These are phyloP conservation scores for Barbarea vulgaris DNA, from an alignment of 345 rosid genomes.

Conservation along the genomic window DNA sequence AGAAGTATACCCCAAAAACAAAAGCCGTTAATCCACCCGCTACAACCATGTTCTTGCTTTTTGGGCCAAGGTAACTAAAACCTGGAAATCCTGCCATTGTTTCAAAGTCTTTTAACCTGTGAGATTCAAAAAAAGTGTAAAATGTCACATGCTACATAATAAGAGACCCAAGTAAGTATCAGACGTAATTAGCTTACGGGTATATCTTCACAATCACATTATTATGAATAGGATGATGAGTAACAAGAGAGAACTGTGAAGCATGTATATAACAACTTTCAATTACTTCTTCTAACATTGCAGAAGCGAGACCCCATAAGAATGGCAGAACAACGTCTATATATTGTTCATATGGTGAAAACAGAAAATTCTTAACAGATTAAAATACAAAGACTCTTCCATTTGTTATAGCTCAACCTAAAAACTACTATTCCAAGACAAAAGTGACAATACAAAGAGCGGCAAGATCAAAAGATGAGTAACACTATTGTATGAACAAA, in stretches of 20 bases:
- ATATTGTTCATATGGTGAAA: slow-evolving; percentile 12
- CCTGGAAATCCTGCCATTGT: slow-evolving; percentile 62
- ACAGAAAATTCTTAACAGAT: not conserved
- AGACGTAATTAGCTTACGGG: not conserved
- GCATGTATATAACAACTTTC: not conserved
- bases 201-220: not conserved
- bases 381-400: not conserved
- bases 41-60: slow-evolving; percentile 70
- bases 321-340: not conserved
- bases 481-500: not conserved
- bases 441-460: not conserved
- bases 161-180: not conserved
- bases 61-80: slow-evolving; percentile 58
- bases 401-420: not conserved
- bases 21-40: slow-evolving; percentile 79
- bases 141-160: not conserved
- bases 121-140: not conserved
- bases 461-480: not conserved
- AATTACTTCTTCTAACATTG: not conserved
- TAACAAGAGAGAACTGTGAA: not conserved
- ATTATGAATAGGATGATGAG: not conserved
- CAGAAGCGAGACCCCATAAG: not conserved
- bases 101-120: slow-evolving; percentile 27
- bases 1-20: slow-evolving; percentile 85
- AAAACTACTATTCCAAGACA: not conserved